Evolutionary conservation across 352 stramenopile genomes (phyloP).

Genomic region (Phytophthora sp.): DNA sequence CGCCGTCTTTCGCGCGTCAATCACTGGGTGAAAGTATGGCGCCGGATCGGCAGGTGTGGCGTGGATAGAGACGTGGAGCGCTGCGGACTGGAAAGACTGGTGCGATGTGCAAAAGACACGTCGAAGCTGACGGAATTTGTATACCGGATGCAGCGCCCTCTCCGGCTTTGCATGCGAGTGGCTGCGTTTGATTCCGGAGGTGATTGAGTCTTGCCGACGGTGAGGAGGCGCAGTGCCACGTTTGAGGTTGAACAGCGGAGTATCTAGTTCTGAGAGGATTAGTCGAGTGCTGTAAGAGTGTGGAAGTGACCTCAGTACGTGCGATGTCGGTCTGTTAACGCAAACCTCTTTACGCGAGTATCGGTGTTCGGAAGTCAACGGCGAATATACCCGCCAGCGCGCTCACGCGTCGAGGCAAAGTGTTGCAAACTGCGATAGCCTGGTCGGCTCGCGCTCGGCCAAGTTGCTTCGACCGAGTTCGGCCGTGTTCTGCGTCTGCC

Average conservation of each 20-base stretch:
- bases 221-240: too few species aligned
- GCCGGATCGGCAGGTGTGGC: neutral
- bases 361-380: neutral
- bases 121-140: conserved; percentile 10
- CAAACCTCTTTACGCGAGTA: too few species aligned
- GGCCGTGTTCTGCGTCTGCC: neutral
- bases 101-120: conserved; percentile 26
- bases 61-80: neutral
- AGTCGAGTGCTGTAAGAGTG: too few species aligned
- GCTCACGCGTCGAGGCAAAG: neutral
- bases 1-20: neutral
- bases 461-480: neutral
- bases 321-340: too few species aligned
- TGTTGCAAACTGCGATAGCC: neutral
- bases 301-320: too few species aligned
- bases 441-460: neutral
- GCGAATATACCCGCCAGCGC: neutral
- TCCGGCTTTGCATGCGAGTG: too few species aligned
- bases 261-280: too few species aligned
- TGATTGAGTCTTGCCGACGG: too few species aligned
- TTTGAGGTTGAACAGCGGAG: too few species aligned
- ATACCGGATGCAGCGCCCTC: neutral
- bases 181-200: too few species aligned
- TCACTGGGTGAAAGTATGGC: neutral
- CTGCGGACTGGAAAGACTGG: conserved; percentile 2